Evolutionary conservation across 345 rosid species (phyloP).

Genomic region (Streptanthus diversifolius): DNA sequence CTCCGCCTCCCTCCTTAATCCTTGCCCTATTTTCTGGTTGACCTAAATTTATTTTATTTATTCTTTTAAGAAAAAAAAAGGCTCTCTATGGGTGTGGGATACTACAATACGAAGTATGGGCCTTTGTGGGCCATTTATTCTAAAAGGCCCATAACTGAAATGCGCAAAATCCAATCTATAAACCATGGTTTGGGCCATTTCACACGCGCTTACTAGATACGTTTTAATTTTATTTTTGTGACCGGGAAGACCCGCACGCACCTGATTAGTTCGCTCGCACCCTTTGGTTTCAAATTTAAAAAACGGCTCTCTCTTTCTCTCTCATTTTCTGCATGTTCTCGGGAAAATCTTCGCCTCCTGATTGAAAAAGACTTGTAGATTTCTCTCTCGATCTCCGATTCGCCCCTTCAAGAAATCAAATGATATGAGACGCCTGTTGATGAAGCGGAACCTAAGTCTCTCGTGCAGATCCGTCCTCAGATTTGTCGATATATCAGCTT

Average conservation of each 20-base stretch:
- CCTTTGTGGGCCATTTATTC: neutral
- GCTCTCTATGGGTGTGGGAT: neutral
- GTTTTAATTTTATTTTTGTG: neutral
- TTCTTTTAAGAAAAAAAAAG: neutral
- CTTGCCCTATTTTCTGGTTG: neutral
- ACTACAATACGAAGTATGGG: neutral
- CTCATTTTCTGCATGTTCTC: slow-evolving; percentile 24
- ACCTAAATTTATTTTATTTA: neutral
- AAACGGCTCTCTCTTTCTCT: neutral
- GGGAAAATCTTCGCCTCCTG: slow-evolving; percentile 15
- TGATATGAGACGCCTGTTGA: slow-evolving; percentile 47
- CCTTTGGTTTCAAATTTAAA: slow-evolving; percentile 29
- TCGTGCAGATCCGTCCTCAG: slow-evolving; percentile 39
- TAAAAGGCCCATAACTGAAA: neutral
- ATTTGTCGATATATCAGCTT: slow-evolving; percentile 24
- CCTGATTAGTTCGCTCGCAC: slow-evolving; percentile 22
- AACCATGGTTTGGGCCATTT: neutral
- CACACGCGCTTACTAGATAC: neutral
- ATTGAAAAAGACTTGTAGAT: neutral
- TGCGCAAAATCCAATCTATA: neutral
- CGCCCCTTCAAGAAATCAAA: slow-evolving; percentile 1
- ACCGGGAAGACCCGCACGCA: slow-evolving; percentile 1
- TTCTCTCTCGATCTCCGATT: neutral
- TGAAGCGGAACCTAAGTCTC: slow-evolving; percentile 37
- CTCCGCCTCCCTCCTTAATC: slow-evolving; percentile 12